Evolutionary conservation across 2,329 filamentous ascomycete species (phyloP).

Genomic region (Fusarium oxysporum): DNA sequence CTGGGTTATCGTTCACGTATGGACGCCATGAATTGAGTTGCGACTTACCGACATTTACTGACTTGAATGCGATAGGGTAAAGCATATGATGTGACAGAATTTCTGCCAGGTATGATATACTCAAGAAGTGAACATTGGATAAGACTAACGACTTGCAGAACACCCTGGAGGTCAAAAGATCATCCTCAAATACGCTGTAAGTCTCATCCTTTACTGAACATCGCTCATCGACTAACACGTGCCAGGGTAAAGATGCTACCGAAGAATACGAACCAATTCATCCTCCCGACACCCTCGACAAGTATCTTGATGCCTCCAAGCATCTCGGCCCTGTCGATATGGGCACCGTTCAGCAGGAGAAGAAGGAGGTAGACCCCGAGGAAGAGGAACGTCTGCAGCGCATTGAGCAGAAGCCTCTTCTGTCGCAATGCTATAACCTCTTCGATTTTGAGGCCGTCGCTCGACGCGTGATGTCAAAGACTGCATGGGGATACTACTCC

Average conservation of each 20-base stretch:
- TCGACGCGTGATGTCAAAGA: constrained; percentile 91
- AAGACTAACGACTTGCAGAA: constrained; percentile 60
- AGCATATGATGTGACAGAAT: constrained; percentile 91
- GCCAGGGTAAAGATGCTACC: constrained; percentile 86
- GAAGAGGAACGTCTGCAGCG: constrained; percentile 76
- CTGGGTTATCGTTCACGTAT: constrained; percentile 89
- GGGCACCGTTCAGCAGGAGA: constrained; percentile 78
- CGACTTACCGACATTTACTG: constrained; percentile 26
- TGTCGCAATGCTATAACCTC: constrained; percentile 92
- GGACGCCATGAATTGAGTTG: constrained; percentile 25
- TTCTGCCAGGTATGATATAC: constrained; percentile 73
- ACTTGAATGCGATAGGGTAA: constrained; percentile 64
- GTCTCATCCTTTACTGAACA: constrained; percentile 33
- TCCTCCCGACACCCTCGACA: constrained; percentile 87
- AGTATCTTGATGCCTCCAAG: constrained; percentile 86
- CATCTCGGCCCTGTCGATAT: constrained; percentile 93
- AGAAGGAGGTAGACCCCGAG: constrained; percentile 74
- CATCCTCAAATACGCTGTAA: constrained; percentile 90
- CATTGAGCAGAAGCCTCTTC: constrained; percentile 77
- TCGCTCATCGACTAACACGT: constrained; percentile 16
- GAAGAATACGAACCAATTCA: constrained; percentile 91
- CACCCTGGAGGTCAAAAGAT: constrained; percentile 92
- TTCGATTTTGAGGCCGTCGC: constrained; percentile 97
- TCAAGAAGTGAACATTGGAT: neutral
- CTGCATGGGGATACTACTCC: constrained; percentile 97